These are phyloP conservation scores for Astrothelium macrocarpum DNA, from an alignment of 495 filamentous ascomycete genomes.

Conservation along the genomic window DNA sequence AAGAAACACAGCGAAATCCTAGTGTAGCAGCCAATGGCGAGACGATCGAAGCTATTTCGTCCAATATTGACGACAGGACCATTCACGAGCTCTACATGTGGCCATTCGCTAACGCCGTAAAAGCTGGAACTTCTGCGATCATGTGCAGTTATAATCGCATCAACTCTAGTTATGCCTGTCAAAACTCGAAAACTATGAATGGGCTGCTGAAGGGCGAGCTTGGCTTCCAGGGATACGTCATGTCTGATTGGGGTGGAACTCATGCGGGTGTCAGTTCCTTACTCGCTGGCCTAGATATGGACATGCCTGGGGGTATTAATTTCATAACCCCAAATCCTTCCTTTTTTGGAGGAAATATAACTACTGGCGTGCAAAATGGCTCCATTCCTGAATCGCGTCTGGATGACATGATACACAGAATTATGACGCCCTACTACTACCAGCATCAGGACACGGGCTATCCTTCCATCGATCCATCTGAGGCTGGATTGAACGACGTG, in stretches of 20 bases:
- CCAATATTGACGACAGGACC: conserved; percentile 31
- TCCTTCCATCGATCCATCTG: conserved; percentile 18
- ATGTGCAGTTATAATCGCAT: conserved; percentile 37
- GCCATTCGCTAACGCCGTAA: conserved; percentile 29
- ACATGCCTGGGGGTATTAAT: conserved; percentile 26
- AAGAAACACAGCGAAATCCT: conserved; percentile 25
- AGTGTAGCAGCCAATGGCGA: conserved; percentile 11
- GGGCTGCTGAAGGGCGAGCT: conserved; percentile 45
- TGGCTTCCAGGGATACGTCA: conserved; percentile 43
- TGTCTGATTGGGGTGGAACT: conserved; percentile 28
- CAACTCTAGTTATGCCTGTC: conserved; percentile 27
- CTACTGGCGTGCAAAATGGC: conserved; percentile 25
- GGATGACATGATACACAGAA: conserved; percentile 28
- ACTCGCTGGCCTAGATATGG: conserved; percentile 27
- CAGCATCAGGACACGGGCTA: conserved; percentile 23
- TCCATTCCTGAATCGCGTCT: conserved; percentile 19
- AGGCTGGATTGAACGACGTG: conserved; percentile 12
- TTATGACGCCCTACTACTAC: conserved; percentile 31
- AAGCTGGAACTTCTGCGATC: conserved; percentile 21
- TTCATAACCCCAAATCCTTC: conserved; percentile 16
- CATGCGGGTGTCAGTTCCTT: conserved; percentile 20
- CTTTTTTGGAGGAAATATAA: conserved; percentile 28
- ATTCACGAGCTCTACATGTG: conserved; percentile 33
- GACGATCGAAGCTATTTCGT: conserved; percentile 29
- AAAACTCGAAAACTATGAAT: conserved; percentile 35